A percentile compares a stretch with the other conserved stretches of the same genome.
Conservation (phyloP, 1,139 yeast species). For the Yamadazyma blattariae region DNA sequence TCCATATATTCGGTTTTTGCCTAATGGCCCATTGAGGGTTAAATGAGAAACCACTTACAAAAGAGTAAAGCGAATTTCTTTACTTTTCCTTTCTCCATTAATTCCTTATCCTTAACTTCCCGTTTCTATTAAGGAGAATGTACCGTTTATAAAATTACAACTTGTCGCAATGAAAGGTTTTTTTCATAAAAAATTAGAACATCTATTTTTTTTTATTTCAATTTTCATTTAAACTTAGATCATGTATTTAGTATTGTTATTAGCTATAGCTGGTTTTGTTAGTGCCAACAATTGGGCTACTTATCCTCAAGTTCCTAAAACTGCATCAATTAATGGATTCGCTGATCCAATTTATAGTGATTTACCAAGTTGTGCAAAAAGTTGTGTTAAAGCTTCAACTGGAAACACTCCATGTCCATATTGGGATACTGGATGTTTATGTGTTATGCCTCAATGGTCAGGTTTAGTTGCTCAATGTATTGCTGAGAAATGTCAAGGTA, state of each 20-base stretch:
- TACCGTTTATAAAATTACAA: no score
- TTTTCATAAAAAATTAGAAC: no score
- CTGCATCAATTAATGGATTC: constrained; percentile 51
- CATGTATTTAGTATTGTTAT: constrained; percentile 3
- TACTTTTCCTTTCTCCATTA: no score
- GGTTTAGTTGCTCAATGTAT: constrained; percentile 46
- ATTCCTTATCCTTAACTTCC: no score
- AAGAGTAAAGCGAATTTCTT: no score
- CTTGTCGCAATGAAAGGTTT: no score
- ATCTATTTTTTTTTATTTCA: no score
- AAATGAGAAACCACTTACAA: no score
- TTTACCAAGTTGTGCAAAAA: constrained; percentile 43
- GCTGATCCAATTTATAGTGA: constrained; percentile 46
- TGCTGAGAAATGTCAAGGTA: constrained; percentile 38
- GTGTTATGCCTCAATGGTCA: constrained; percentile 51
- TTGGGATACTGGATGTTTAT: constrained; percentile 55
- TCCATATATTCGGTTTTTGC: no score
- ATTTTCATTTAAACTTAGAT: no score
- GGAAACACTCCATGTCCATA: constrained; percentile 47
- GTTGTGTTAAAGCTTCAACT: constrained; percentile 37
- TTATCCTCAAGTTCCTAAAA: constrained; percentile 47
- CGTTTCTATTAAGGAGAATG: no score
- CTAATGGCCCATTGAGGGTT: no score
- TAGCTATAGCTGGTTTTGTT: constrained; percentile 2
- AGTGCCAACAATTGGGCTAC: constrained; percentile 25